A percentile compares a stretch with the other conserved stretches of the same genome.
phyloP scores from a whole-genome alignment of 116 monocot species.

The Thalassia testudinum region DNA sequence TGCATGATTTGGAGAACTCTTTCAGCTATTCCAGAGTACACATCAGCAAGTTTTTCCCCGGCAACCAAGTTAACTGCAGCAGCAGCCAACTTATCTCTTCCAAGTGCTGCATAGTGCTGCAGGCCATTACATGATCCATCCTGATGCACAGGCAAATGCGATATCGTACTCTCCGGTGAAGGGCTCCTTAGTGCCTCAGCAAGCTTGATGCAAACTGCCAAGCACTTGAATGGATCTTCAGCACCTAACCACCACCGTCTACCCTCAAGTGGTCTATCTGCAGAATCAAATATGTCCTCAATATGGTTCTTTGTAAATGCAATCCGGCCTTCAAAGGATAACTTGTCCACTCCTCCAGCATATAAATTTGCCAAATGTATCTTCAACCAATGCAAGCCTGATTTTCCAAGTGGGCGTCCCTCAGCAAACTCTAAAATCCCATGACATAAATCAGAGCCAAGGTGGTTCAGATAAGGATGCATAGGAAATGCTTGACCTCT shows the following conservation, averaged over 20 bases:
- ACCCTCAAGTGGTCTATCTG: too few relatives aligned
- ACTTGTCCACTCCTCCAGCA: slow-evolving; percentile 70
- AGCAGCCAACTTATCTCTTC: slow-evolving; percentile 39
- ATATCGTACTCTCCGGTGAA: slow-evolving; percentile 15
- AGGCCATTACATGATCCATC: slow-evolving; percentile 97
- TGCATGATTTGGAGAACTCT: too few relatives aligned
- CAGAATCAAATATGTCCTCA: slow-evolving; percentile 70
- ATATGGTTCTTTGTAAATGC: slow-evolving; percentile 61
- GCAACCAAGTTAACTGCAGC: too few relatives aligned
- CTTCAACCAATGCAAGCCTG: slow-evolving; percentile 68
- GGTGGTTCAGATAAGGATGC: slow-evolving; percentile 78
- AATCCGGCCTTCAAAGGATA: slow-evolving; percentile 41
- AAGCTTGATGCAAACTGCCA: slow-evolving; percentile 73
- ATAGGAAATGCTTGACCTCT: slow-evolving; percentile 82
- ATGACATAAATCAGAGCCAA: slow-evolving; percentile 74
- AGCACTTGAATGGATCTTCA: slow-evolving; percentile 83
- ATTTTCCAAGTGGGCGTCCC: slow-evolving; percentile 55
- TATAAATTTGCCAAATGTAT: slow-evolving; percentile 81
- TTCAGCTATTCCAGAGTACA: too few relatives aligned
- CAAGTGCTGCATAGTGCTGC: slow-evolving; percentile 96
- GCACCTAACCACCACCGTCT: slow-evolving; percentile 85
- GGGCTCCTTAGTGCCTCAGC: slow-evolving; percentile 37
- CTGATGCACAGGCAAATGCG: slow-evolving; percentile 79
- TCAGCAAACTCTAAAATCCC: slow-evolving; percentile 70
- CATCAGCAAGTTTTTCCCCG: too few relatives aligned